Evolutionary conservation across 805 yeast species (phyloP), one percentile per base, ranked within the genome.

Genomic region (Yarrowia divulgata): DNA sequence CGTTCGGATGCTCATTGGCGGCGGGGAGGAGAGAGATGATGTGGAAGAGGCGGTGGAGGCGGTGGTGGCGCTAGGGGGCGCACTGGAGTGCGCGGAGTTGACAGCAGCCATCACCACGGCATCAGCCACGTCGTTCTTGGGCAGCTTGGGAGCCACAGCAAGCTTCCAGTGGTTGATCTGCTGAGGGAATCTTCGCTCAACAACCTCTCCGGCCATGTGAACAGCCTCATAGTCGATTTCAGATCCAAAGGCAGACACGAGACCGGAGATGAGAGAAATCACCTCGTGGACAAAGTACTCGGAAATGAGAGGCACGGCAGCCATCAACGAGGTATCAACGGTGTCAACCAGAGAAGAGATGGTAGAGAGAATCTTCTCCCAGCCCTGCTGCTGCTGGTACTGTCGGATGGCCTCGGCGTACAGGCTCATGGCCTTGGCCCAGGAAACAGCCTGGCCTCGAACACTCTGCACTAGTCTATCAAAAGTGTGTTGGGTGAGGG

Each of bases 401-500:
- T 63, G 68, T 48, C 68, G 57, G n/a, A 63, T 63, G 16, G 68
- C 68, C 48, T 63, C 68, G 37, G 68, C 68, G 39, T 63, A 63
- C 8, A 63, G 68, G 23, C 57, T 48, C 68, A 63, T 63, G 19
- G 68, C 68, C 48, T 63, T 63, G 37, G 57, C 55, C 68, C 68
- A 63, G 29, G 68, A 63, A 19, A 63, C 68, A 7, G 57, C 68
- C 46, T 48, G 68, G n/a, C 57, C 57, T 16, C 68, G 68, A 8
- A 63, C 68, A 23, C 48, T 49, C 18, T 48, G 68, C 46, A 63
- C 29, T 12, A 63, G 48, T 40, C 57, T 46, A 37, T 63, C 68
- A 63, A 63, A 63, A n/a, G 55, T 39, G 57, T 63, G 68, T 29
- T 63, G 57, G 39, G 68, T 63, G 8, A 63, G 45, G n/a, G 68